Evolutionary conservation across 257 asterid genomes (phyloP), one percentile per base, ranked within the genome.

Genomic region (Cinchona pubescens): DNA sequence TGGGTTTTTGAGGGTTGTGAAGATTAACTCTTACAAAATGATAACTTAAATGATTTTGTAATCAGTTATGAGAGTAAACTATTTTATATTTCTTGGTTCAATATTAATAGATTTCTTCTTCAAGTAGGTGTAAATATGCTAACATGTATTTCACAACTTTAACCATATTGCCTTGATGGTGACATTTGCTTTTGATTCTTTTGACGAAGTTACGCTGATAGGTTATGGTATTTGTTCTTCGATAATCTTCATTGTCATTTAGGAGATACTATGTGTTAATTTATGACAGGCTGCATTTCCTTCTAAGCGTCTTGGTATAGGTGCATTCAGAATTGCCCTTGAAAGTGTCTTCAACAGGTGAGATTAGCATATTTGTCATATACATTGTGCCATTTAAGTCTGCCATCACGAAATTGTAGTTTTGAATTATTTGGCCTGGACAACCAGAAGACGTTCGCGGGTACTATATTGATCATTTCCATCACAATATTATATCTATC

Each of bases 331-430:
- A 76, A 86, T 81, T 66, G 89, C 94, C 43, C 90, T 89, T 53
- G 90, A 87, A 83, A 85, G 88, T 75, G 81, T 89, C 76, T 89
- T 86, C 82, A 87, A 84, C 86, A 84, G 92, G 92, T 87, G 48
- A 73, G 78, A 59, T 63, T 66, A 60, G 69, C 7, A 21, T 5
- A 43, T 67, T 10, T 30, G 40, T 30, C 45, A 45, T 16, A 45
- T 16, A 45, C n/a, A n/a, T n/a, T n/a, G n/a, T 45, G 13, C 16
- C 10, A 45, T 45, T 45, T 45, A 16, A 5, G 19, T 21, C 58
- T 18, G 58, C 25, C 9, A 0, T 51, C 58, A 51, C 16, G 25
- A 18, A 18, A 21, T 51, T 16, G 58, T 51, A 51, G 58, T 51
- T 51, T 51, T 51, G 4, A 51, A 18, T 23, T 51, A 51, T 25